Conservation (phyloP, 192 early-diverging fungal species). For the Coemansia sp. region DNA sequence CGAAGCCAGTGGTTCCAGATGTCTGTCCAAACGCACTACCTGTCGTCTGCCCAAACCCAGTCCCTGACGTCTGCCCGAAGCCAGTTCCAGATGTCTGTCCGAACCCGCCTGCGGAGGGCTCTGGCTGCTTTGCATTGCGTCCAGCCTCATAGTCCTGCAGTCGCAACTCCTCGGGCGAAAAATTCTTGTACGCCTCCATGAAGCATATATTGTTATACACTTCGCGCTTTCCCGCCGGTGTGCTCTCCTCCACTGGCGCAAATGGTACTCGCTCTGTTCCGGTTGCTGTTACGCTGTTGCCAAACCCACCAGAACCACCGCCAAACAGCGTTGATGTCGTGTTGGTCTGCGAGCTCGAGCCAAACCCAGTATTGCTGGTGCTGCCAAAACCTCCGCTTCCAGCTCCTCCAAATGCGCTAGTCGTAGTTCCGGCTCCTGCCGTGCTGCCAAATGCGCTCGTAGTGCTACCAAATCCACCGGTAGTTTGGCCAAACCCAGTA, state of each 20-base stretch:
- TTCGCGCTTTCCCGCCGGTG: constrained; percentile 59
- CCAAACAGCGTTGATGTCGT: constrained; percentile 24
- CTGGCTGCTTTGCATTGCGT: constrained; percentile 60
- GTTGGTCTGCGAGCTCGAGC: constrained; percentile 17
- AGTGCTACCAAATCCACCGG: constrained; percentile 50
- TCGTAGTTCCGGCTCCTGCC: not conserved
- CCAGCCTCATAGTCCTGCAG: constrained; percentile 83
- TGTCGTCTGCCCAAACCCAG: constrained; percentile 28
- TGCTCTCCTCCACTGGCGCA: constrained; percentile 54
- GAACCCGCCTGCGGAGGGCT: constrained; percentile 5
- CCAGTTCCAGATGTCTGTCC: constrained; percentile 2
- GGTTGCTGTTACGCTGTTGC: constrained; percentile 23
- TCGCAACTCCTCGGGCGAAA: constrained; percentile 87
- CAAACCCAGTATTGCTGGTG: constrained; percentile 11
- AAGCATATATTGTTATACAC: constrained; percentile 71
- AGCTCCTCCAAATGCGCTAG: constrained; percentile 12
- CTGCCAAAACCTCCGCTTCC: constrained; percentile 12
- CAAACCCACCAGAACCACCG: constrained; percentile 42
- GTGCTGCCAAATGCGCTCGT: constrained; percentile 18
- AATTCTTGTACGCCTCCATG: constrained; percentile 83
- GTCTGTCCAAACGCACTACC: constrained; percentile 25
- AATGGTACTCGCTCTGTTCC: constrained; percentile 62
- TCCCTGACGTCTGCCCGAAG: constrained; percentile 17
- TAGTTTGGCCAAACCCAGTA: constrained; percentile 28
- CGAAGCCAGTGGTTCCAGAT: constrained; percentile 22